Percentiles rank a stretch among this genome's conserved stretches.
Conservation (phyloP, 805 yeast species). For the Kluyveromyces wickerhamii region DNA sequence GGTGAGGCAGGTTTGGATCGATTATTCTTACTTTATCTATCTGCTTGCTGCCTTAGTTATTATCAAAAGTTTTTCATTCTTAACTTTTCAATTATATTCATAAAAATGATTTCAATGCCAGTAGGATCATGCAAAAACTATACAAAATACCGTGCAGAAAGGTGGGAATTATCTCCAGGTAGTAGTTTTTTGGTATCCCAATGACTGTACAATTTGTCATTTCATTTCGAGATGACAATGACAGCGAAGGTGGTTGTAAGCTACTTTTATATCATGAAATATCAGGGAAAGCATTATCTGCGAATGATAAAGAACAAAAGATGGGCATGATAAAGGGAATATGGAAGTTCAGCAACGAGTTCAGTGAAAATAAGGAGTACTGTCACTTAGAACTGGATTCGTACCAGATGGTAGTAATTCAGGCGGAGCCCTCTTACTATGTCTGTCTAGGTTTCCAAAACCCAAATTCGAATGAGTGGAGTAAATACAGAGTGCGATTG, state of each 20-base stretch:
- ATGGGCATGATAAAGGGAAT: slow-evolving; percentile 39
- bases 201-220: slow-evolving; percentile 3
- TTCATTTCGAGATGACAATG: neutral
- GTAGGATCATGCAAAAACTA: too few species aligned
- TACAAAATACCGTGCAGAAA: too few species aligned
- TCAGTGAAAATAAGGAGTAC: neutral
- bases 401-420: slow-evolving; percentile 20
- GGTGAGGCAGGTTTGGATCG: too few species aligned
- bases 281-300: slow-evolving; percentile 8
- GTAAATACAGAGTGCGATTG: slow-evolving; percentile 17
- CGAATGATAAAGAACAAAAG: slow-evolving; percentile 31
- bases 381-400: slow-evolving; percentile 24
- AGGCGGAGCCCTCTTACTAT: slow-evolving; percentile 25
- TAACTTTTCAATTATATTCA: too few species aligned
- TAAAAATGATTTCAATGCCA: too few species aligned
- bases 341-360: slow-evolving; percentile 18
- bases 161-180: too few species aligned
- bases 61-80: too few species aligned
- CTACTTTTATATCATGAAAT: slow-evolving; percentile 32
- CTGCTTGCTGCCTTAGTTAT: too few species aligned
- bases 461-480: slow-evolving; percentile 10
- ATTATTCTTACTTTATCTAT: too few species aligned
- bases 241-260: slow-evolving; percentile 24
- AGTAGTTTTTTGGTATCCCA: too few species aligned
- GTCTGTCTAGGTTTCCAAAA: slow-evolving; percentile 20